Evolutionary conservation across 2,329 filamentous ascomycete species (phyloP).

Genomic region (Xylariales sp.): DNA sequence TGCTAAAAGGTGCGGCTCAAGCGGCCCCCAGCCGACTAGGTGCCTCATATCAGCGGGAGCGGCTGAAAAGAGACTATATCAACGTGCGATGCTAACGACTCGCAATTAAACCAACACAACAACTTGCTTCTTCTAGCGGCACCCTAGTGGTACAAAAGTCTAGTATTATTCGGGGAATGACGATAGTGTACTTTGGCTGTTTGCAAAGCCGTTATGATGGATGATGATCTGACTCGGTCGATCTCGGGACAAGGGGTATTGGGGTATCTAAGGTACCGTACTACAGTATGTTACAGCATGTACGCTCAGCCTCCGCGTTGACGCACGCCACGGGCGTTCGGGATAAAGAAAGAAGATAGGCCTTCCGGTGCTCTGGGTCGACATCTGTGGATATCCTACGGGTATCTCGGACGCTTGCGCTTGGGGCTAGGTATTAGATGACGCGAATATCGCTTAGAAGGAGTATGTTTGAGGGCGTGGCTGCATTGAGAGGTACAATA

Average conservation of each 20-base stretch:
- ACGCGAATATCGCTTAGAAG: background rate
- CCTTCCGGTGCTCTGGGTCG: background rate
- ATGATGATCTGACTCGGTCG: conserved; percentile 41
- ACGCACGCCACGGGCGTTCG: conserved; percentile 26
- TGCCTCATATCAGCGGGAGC: conserved; percentile 31
- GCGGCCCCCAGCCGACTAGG: conserved; percentile 36
- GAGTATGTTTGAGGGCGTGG: background rate
- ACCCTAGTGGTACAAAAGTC: conserved; percentile 17
- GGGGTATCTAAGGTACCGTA: conserved; percentile 30
- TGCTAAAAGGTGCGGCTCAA: conserved; percentile 42
- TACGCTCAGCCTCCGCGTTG: conserved; percentile 35
- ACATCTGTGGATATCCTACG: conserved; percentile 4
- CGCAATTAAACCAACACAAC: background rate
- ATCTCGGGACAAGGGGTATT: conserved; percentile 38
- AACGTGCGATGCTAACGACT: conserved; percentile 31
- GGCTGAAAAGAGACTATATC: conserved; percentile 36
- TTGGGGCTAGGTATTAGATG: background rate
- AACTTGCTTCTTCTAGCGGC: background rate
- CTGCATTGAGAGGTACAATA: background rate
- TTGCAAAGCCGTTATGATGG: conserved; percentile 30
- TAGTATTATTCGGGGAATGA: conserved; percentile 1
- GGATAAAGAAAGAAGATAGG: conserved; percentile 1
- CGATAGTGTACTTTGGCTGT: conserved; percentile 1
- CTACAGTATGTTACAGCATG: conserved; percentile 24
- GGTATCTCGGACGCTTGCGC: background rate